Base-by-base conservation (phyloP, 495 filamentous ascomycete genomes). In the Clohesyomyces aquaticus region DNA sequence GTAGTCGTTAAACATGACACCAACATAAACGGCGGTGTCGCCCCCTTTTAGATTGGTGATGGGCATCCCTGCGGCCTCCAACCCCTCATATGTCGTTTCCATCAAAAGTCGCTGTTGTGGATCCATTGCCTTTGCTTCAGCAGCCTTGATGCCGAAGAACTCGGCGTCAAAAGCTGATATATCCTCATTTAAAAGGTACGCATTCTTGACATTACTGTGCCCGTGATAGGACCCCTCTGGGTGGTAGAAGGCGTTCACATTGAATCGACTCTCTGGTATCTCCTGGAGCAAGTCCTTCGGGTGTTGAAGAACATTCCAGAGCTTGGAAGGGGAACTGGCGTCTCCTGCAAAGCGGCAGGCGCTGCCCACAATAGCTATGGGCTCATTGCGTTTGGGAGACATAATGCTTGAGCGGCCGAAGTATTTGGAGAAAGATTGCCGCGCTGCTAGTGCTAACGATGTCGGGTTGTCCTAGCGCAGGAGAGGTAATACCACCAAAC, bases 91-190 rank as follows among this genome's bases (percentile, higher is more conserved):
- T 8, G 46, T 46, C 12, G 51, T 22, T 35, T 67, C 65, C 12
- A 67, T 21, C 4, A 67, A 41, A 1, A 56, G 11, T 10, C 59
- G 59, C 14, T 58, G 52, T 29, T 67, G 59, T 4, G 59, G 59
- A 26, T 67, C 65, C 8, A 55, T 21, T 12, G 16, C 3, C 19
- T 47, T 35, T 3, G 49, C 48, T 27, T 61, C 63, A n/a, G n/a
- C 25, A 9, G 26, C 29, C 22, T 4, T n/a, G 26, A 50, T 14
- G 22, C 47, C 14, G 22, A 50, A 50, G 6, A 50, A 50, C 26
- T 50, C 18, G 4, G 47, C 47, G 14, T 50, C 47, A 14, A 50
- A 50, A 22, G 4, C 18, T 22, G 18, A 22, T 22, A 50, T 22
- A 25, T 50, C 26, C 14, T 50, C 26, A 50, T 50, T 22, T 3